Evolutionary conservation across 2,329 filamentous ascomycete genomes (phyloP), one percentile per base, ranked within the genome.

Genomic region (Herpotrichia juniperi): DNA sequence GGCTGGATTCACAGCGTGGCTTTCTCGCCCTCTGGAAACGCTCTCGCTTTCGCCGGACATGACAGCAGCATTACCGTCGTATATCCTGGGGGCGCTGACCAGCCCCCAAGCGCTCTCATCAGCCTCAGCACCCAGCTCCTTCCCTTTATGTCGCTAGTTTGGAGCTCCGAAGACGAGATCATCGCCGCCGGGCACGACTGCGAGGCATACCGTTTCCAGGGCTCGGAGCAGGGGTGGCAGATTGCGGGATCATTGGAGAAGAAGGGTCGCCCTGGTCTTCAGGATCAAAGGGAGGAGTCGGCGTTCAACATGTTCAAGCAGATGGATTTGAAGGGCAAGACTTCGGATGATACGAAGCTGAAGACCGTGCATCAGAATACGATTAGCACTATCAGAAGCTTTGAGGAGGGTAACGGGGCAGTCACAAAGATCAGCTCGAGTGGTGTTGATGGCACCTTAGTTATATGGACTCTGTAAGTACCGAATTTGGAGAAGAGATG

Each of bases 351-450:
- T 73, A 97, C 93, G 3, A 90, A 96, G 78, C 82, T 99, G 63
- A 94, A 91, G 78, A 97, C 94, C 10, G 86, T 94, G 42, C 94
- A 99, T 76, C 94, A 99, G 74, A 99, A 99, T 78, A 96, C 93
- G 22, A 90, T 99, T 70, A 91, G 85, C 68, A 96, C 87, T 2
- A 80, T 99, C 45, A 85, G 94, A 37, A 81, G 85, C 17, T 97
- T 88, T 71, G 85, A 92, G 66, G 83, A 83, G 50, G 79, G 80
- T 35, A 86, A 83, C 26, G 84, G 82, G 42, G 77, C 76, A 37
- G 86, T 96, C 9, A 83, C 78, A 54, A 91, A 93, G 76, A 93
- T 97, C 65, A 96, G 89, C 77, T 94, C 78, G 3, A 77, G 72
- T 42, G 78, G 78, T 46, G 78, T 80, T 14, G 78, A 80, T 55